phyloP scores from a whole-genome alignment of 352 stramenopile species.

The Globisporangium viniferum region DNA sequence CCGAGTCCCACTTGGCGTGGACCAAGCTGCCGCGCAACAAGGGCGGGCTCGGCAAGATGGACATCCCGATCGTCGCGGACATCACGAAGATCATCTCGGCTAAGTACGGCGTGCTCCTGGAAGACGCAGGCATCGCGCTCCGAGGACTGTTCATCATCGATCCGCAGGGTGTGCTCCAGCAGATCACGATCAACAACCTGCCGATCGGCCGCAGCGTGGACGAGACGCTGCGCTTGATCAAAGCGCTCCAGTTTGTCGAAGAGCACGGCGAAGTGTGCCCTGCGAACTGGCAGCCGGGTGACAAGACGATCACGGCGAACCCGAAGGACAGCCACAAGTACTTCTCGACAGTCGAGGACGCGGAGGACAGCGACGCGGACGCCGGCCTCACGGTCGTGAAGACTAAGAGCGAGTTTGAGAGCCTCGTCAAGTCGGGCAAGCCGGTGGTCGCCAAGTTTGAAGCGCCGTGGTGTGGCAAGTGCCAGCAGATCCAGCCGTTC shows the following conservation, averaged over 20 bases:
- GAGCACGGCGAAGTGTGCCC: conserved; percentile 93
- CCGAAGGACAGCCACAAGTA: conserved; percentile 81
- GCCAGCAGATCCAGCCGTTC: conserved; percentile 76
- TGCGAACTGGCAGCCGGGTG: conserved; percentile 91
- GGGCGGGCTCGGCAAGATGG: conserved; percentile 90
- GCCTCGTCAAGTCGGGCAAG: conserved; percentile 63
- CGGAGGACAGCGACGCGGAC: conserved; percentile 30
- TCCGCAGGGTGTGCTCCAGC: conserved; percentile 79
- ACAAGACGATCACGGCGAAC: conserved; percentile 88
- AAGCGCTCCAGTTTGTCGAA: conserved; percentile 92
- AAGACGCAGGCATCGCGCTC: conserved; percentile 81
- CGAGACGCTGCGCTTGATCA: conserved; percentile 90
- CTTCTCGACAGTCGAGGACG: conserved; percentile 63
- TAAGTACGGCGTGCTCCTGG: conserved; percentile 90
- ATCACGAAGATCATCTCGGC: conserved; percentile 90
- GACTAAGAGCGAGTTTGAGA: conserved; percentile 60
- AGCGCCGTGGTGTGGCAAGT: conserved; percentile 88
- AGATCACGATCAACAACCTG: conserved; percentile 92
- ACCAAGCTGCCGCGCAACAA: conserved; percentile 86
- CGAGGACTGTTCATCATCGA: conserved; percentile 94
- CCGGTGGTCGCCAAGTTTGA: conserved; percentile 79
- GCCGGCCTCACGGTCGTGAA: conserved; percentile 49
- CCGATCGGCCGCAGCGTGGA: conserved; percentile 91
- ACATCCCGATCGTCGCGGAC: conserved; percentile 92
- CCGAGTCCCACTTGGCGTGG: conserved; percentile 90